phyloP scores from a whole-genome alignment of 768 basidiomycete genomes.

The Amanita pallidorosea region DNA sequence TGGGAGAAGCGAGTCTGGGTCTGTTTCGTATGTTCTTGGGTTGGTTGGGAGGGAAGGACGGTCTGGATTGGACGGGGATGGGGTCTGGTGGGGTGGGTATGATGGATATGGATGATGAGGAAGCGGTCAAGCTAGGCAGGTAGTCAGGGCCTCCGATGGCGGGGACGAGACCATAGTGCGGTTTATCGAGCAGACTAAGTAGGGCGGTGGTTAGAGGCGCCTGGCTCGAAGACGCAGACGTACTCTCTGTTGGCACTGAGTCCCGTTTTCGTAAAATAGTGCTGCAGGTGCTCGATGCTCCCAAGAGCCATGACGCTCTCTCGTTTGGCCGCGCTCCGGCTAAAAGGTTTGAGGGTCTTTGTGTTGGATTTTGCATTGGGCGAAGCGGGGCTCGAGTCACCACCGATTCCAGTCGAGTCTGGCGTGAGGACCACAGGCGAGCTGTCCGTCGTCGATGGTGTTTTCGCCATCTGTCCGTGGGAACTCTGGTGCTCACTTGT shows the following conservation, averaged over 20 bases:
- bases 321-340: constrained; percentile 83
- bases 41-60: constrained; percentile 37
- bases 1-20: constrained; percentile 70
- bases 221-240: constrained; percentile 15
- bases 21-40: constrained; percentile 53
- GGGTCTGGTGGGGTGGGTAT: not conserved
- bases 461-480: constrained; percentile 6
- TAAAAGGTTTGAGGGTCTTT: constrained; percentile 79
- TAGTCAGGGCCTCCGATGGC: constrained; percentile 57
- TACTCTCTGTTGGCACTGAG: constrained; percentile 64
- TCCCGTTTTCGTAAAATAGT: constrained; percentile 88
- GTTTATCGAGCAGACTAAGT: constrained; percentile 33
- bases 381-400: constrained; percentile 10
- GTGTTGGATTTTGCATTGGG: constrained; percentile 50
- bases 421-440: constrained; percentile 48
- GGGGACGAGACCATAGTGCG: constrained; percentile 56
- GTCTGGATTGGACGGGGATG: constrained; percentile 42
- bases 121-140: constrained; percentile 29
- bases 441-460: constrained; percentile 26
- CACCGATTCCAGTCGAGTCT: constrained; percentile 38
- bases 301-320: constrained; percentile 91
- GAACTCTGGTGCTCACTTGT: not conserved
- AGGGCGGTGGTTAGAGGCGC: not conserved
- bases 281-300: constrained; percentile 93
- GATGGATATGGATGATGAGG: constrained; percentile 15